A percentile compares a stretch with the other conserved stretches of the same genome.
These are phyloP conservation scores for Stipa capillata DNA, from an alignment of 176 grass and related monocot species.

Conservation along the genomic window DNA sequence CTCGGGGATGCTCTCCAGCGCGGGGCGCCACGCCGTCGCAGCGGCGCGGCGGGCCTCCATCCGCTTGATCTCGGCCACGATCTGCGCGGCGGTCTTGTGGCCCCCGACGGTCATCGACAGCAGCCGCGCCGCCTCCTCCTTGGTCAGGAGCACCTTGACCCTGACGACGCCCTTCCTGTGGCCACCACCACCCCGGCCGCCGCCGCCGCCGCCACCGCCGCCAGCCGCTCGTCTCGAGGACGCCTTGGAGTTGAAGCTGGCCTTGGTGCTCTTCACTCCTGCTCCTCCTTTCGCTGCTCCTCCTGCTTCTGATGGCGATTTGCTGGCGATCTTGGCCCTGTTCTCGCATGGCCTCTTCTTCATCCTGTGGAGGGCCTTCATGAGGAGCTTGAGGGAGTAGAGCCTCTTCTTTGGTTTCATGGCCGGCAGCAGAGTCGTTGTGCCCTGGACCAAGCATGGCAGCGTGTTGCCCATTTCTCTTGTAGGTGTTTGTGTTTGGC, in stretches of 20 bases:
- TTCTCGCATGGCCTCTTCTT: neutral
- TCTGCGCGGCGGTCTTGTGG: slow-evolving; percentile 49
- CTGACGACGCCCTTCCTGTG: slow-evolving; percentile 41
- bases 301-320: neutral
- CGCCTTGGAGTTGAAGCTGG: neutral
- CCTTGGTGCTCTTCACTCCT: neutral
- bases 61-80: slow-evolving; percentile 60
- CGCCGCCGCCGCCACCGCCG: neutral
- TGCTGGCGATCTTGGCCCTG: neutral
- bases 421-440: slow-evolving; percentile 25
- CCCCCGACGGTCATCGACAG: slow-evolving; percentile 45
- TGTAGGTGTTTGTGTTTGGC: neutral
- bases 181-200: neutral
- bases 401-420: slow-evolving; percentile 27
- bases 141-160: slow-evolving; percentile 76
- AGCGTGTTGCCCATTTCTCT: slow-evolving; percentile 51
- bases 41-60: slow-evolving; percentile 44
- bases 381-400: slow-evolving; percentile 35
- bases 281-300: neutral
- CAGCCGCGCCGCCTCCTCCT: slow-evolving; percentile 70
- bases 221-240: neutral
- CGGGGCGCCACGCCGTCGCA: slow-evolving; percentile 43
- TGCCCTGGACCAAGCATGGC: slow-evolving; percentile 51
- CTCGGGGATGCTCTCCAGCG: slow-evolving; percentile 71
- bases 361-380: slow-evolving; percentile 34